Percentiles rank a stretch among this genome's conserved stretches.
Evolutionary conservation across 306 rosid species (phyloP).

Genomic region (Malus sylvestris): DNA sequence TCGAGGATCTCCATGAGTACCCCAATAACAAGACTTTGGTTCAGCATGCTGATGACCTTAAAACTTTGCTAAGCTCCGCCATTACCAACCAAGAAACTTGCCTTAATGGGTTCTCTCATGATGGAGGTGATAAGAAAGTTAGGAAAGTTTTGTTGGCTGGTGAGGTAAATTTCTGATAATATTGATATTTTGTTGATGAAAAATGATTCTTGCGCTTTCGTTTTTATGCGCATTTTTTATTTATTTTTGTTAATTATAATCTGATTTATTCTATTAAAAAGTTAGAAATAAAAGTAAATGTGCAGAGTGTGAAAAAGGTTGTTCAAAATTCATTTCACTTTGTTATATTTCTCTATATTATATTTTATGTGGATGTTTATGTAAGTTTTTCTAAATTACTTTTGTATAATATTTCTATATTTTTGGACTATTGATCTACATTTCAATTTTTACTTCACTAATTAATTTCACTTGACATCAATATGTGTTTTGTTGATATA

Average conservation of each 20-base stretch:
- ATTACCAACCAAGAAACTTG: slow-evolving; percentile 86
- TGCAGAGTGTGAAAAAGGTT: no score
- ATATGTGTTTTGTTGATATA: neutral
- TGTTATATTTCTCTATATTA: no score
- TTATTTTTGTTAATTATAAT: neutral
- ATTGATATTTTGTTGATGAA: neutral
- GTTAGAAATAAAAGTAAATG: no score
- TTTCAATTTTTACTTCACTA: no score
- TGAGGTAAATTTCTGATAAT: slow-evolving; percentile 1
- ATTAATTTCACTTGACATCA: neutral
- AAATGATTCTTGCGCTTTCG: neutral
- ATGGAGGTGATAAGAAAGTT: slow-evolving; percentile 32
- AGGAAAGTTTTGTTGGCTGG: slow-evolving; percentile 40
- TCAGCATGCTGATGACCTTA: slow-evolving; percentile 64
- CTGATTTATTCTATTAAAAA: no score
- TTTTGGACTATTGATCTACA: neutral
- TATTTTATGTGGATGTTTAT: no score
- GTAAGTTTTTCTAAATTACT: no score
- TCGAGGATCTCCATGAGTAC: slow-evolving; percentile 29
- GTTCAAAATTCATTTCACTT: no score
- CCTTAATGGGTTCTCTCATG: slow-evolving; percentile 78
- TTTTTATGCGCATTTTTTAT: neutral
- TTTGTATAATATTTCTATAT: neutral
- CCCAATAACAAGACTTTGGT: slow-evolving; percentile 41
- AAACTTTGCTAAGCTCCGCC: slow-evolving; percentile 63